These are phyloP conservation scores for Komagataella pastoris DNA, from an alignment of 805 yeast genomes.

Conservation along the genomic window DNA sequence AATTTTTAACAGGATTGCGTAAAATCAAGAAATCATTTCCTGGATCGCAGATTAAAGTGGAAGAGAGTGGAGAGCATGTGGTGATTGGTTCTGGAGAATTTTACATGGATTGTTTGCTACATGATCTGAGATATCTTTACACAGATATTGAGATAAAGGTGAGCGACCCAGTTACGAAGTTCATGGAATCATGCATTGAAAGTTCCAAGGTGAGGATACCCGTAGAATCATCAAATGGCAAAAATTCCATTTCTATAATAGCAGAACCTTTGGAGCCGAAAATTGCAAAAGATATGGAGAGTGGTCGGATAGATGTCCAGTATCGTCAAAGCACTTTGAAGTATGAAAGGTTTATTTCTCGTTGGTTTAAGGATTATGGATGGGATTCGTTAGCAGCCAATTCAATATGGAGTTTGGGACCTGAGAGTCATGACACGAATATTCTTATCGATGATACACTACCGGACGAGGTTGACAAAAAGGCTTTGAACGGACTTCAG, in stretches of 20 bases:
- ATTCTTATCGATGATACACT: conserved; percentile 60
- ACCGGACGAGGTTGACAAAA: conserved; percentile 54
- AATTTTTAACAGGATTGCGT: conserved; percentile 56
- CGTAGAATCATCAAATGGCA: conserved; percentile 39
- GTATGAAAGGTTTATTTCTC: conserved; percentile 33
- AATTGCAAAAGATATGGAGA: conserved; percentile 36
- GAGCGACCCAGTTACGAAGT: conserved; percentile 72
- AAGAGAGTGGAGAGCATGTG: conserved; percentile 81
- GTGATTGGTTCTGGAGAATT: conserved; percentile 79
- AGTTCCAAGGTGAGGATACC: conserved; percentile 58
- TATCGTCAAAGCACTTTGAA: conserved; percentile 9
- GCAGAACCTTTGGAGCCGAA: conserved; percentile 61
- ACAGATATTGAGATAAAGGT: conserved; percentile 62
- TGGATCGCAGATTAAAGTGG: conserved; percentile 56
- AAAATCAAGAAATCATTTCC: conserved; percentile 50
- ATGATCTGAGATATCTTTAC: conserved; percentile 56
- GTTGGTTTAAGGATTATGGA: conserved; percentile 40
- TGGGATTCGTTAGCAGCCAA: conserved; percentile 84
- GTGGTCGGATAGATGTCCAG: conserved; percentile 6
- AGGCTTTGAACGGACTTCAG: conserved; percentile 26
- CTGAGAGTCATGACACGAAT: conserved; percentile 40
- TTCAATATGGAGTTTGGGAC: conserved; percentile 70
- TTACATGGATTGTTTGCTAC: conserved; percentile 70
- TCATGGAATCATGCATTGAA: conserved; percentile 64
- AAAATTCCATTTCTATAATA: conserved; percentile 48